Base-by-base conservation (phyloP, 768 basidiomycete species). In the Boletus speciosus region DNA sequence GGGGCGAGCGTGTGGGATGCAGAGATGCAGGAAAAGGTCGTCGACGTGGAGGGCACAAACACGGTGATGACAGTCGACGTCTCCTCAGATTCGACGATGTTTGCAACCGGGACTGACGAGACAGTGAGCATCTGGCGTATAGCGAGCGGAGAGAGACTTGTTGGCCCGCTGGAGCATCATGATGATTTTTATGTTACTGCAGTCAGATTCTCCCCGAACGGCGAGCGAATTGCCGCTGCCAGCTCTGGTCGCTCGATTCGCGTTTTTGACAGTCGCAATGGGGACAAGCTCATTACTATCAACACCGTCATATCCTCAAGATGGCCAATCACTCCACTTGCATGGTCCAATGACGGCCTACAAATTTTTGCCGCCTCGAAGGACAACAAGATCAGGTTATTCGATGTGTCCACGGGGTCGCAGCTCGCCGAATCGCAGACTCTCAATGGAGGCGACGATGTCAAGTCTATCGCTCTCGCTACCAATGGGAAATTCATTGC, bases 381-480 rank as follows among this genome's bases (percentile, higher is more conserved):
- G 0, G 7, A n/a, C n/a, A 4, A n/a, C 8, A 38, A 10, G 9
- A 10, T 38, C 37, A n/a, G 5, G n/a, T 5, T 9, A 19, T 38
- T 38, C 2, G n/a, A 19, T 2, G n/a, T 19, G 38, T 38, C 38
- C 1, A 38, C n/a, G 4, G 35, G 35, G 15, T 36, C 35, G 6
- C 15, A 16, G 15, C 35, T 36, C 7, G 15, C 15, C 7, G 35
- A 36, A 36, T 36, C 35, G 1, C 35, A 7, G 7, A 36, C 15
- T 16, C 35, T 36, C 15, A 7, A 16, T 7, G 15, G 7, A 2
- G 0, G 15, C 7, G 3, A 3, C 7, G 0, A 6, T 0, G 15
- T 36, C 6, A 0, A 36, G 6, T 36, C 15, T 8, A 16, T 36
- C 1, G 35, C 35, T 36, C 15, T 16, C 3, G 35, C 35, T 7